phyloP scores from a whole-genome alignment of 257 asterid species.

The Petunia axillaris region DNA sequence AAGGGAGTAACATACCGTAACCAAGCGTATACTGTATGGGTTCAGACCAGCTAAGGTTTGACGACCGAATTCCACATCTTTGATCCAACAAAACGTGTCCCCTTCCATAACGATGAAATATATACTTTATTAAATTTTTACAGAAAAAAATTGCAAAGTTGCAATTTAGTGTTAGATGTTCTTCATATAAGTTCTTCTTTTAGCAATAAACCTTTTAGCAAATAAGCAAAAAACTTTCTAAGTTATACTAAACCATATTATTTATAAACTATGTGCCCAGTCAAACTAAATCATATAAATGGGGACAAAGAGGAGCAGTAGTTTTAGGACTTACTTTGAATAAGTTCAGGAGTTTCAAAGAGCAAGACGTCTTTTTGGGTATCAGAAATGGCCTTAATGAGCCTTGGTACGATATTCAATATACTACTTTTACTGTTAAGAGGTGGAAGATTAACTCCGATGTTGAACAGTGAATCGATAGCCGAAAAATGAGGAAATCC shows the following conservation, averaged over 20 bases:
- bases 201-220: no score
- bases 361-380: slow-evolving; percentile 35
- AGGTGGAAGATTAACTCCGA: slow-evolving; percentile 48
- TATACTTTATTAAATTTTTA: background rate
- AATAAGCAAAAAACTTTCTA: no score
- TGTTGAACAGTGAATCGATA: slow-evolving; percentile 55
- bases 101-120: slow-evolving; percentile 32
- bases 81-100: slow-evolving; percentile 72
- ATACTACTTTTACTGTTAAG: background rate
- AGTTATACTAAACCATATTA: no score
- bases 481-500: slow-evolving; percentile 62
- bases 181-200: no score
- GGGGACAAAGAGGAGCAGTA: no score
- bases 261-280: no score
- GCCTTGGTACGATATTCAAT: slow-evolving; percentile 39
- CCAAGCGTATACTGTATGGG: slow-evolving; percentile 58
- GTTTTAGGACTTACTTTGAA: slow-evolving; percentile 44
- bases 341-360: slow-evolving; percentile 56
- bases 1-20: slow-evolving; percentile 47
- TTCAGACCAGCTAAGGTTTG: slow-evolving; percentile 76
- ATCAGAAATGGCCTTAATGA: slow-evolving; percentile 43
- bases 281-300: no score
- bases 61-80: slow-evolving; percentile 73
- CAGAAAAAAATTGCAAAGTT: background rate
- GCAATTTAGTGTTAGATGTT: no score